Percentiles rank a stretch among this genome's conserved stretches.
These are phyloP conservation scores for Gleditsia sinensis DNA, from an alignment of 306 rosid genomes.

Conservation along the genomic window DNA sequence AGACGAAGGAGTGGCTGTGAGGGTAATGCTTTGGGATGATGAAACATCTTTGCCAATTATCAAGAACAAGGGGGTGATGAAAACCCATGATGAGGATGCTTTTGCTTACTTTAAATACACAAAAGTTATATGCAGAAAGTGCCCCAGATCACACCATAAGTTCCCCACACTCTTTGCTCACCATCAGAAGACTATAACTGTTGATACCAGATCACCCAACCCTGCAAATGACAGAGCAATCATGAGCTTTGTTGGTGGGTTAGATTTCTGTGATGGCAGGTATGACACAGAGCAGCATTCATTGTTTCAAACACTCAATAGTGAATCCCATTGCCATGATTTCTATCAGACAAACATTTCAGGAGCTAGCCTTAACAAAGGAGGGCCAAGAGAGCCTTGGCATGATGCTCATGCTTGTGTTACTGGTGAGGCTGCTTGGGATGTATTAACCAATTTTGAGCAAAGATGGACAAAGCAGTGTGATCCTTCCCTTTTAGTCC, in stretches of 20 bases:
- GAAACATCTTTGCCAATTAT: constrained; percentile 82
- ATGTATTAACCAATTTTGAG: constrained; percentile 80
- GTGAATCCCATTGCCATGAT: constrained; percentile 61
- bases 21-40: constrained; percentile 93
- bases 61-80: constrained; percentile 84
- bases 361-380: constrained; percentile 71
- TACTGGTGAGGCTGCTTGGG: constrained; percentile 88
- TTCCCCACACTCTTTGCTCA: constrained; percentile 84
- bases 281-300: constrained; percentile 90
- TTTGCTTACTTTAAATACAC: constrained; percentile 67
- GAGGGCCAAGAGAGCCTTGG: constrained; percentile 98
- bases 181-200: constrained; percentile 81
- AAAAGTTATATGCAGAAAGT: constrained; percentile 77
- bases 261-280: constrained; percentile 88
- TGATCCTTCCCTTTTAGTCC: constrained; percentile 68
- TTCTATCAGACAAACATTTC: constrained; percentile 81
- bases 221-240: constrained; percentile 61
- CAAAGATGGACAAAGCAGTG: constrained; percentile 90
- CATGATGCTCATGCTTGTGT: constrained; percentile 96
- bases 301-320: constrained; percentile 61
- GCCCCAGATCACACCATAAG: constrained; percentile 69
- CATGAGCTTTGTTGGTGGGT: constrained; percentile 83
- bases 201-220: constrained; percentile 55
- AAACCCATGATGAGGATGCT: constrained; percentile 85
- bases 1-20: constrained; percentile 92